Percentiles rank a stretch among this genome's conserved stretches.
Evolutionary conservation across 805 yeast genomes (phyloP).

Genomic region (Candida michaelii): DNA sequence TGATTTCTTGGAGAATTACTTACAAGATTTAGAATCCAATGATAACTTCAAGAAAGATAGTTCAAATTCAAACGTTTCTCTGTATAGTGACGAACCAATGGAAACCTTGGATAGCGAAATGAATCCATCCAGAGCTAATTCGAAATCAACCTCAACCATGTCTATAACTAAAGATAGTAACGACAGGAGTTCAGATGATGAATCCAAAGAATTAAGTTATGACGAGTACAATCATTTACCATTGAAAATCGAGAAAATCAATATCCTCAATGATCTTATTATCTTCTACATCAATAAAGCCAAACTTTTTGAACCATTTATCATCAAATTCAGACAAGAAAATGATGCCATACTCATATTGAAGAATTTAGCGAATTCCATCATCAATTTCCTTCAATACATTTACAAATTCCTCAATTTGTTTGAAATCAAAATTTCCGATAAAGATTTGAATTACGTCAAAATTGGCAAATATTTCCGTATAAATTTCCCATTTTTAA

Average conservation of each 20-base stretch:
- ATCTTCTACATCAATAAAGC: conserved; percentile 51
- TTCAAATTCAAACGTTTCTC: not conserved
- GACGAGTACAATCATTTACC: conserved; percentile 23
- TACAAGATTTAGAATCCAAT: conserved; percentile 11
- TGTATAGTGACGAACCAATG: not conserved
- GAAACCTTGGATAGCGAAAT: not conserved
- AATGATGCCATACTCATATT: conserved; percentile 26
- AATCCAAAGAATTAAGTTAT: conserved; percentile 15
- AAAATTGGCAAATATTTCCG: conserved; percentile 37
- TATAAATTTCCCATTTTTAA: conserved; percentile 42
- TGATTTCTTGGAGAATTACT: conserved; percentile 24
- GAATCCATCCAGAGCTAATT: not conserved
- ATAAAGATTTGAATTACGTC: conserved; percentile 10
- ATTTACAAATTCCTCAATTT: conserved; percentile 31
- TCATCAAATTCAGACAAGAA: conserved; percentile 30
- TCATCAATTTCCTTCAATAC: conserved; percentile 37
- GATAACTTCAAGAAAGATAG: conserved; percentile 2
- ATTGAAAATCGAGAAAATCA: conserved; percentile 26
- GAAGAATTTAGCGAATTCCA: conserved; percentile 38
- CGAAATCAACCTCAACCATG: conserved; percentile 1
- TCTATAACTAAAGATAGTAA: not conserved
- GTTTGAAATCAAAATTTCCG: conserved; percentile 19
- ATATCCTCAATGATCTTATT: conserved; percentile 46
- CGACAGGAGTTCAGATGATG: conserved; percentile 6
- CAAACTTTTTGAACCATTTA: conserved; percentile 52